Base-by-base conservation (phyloP, 1,139 yeast species). In the Lodderomyces metapsilosis region DNA sequence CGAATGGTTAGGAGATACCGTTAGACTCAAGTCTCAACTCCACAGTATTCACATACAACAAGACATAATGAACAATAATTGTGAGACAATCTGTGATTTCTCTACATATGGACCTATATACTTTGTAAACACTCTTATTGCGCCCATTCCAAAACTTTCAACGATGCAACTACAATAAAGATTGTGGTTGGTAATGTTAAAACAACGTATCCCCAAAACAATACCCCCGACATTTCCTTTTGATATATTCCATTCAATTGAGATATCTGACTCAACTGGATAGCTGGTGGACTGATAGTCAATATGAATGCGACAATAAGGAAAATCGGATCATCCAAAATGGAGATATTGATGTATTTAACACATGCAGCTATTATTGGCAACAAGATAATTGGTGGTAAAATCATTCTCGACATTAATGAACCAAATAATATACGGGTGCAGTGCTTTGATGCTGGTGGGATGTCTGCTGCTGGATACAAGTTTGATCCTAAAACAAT, bases 151-250 rank as follows among this genome's bases (percentile, higher is more conserved):
- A 85, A 66, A 13, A 84, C 88, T 56, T 82, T 80, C 50, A 85
- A 71, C 49, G 87, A 76, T 16, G 81, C 61, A 11, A 84, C 88
- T 21, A 85, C 92, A 51, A 85, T 82, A 41, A 76, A 61, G 36
- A 85, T 83, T 2, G 92, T 83, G n/a, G 84, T 78, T 0, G 95
- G 95, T 36, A 86, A 70, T 1, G 94, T 83, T 47, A 86, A 69
- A 9, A 86, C 74, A 18, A 79, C 92, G 52, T 86, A 86, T 5
- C 95, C 94, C 87, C 94, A 86, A 54, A 87, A 86, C 47, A 87
- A 69, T n/a, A 86, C 91, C 3, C 89, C 86, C 0, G 89, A 82
- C 92, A 87, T 87, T 58, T 87, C 95, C 54, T 76, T 74, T 56
- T 87, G 92, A 58, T 81, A 86, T 25, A 86, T 75, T 48, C 78